Percentiles rank a stretch among this genome's conserved stretches.
These are phyloP conservation scores for Cephaloascus fragrans DNA, from an alignment of 805 yeast species.

Conservation along the genomic window DNA sequence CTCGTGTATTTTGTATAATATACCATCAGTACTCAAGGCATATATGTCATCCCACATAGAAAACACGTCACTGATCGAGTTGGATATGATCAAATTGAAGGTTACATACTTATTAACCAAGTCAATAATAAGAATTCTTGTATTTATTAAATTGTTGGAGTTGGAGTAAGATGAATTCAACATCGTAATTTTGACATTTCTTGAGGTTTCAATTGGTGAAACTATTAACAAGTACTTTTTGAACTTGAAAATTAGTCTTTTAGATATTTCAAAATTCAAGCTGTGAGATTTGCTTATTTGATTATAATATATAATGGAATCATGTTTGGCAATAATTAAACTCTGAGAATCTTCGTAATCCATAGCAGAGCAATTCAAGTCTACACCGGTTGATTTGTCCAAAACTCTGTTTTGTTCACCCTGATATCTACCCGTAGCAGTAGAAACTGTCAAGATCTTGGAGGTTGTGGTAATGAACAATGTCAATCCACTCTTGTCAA, in stretches of 20 bases:
- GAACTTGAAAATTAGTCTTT: constrained; percentile 39
- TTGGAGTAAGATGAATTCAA: background rate
- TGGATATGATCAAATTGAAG: constrained; percentile 58
- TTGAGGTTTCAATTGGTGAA: constrained; percentile 30
- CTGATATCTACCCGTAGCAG: constrained; percentile 71
- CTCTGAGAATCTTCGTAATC: constrained; percentile 31
- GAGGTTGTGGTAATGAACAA: constrained; percentile 71
- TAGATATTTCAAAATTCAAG: constrained; percentile 46
- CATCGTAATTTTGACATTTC: background rate
- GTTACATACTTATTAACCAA: constrained; percentile 59
- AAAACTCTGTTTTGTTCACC: constrained; percentile 45
- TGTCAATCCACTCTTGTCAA: constrained; percentile 39
- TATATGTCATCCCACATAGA: constrained; percentile 46
- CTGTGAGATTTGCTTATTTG: constrained; percentile 42
- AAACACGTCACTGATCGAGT: constrained; percentile 51
- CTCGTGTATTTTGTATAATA: constrained; percentile 59
- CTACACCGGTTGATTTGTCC: constrained; percentile 38
- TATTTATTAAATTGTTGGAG: constrained; percentile 19
- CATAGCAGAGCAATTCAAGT: constrained; percentile 36
- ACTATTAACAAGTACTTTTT: constrained; percentile 51
- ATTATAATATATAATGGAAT: constrained; percentile 56
- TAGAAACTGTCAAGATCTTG: constrained; percentile 58
- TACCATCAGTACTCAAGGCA: constrained; percentile 66
- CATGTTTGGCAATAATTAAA: constrained; percentile 56
- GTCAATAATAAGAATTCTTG: constrained; percentile 61